Conservation (phyloP, 345 rosid genomes). For the Populus deltoides region DNA sequence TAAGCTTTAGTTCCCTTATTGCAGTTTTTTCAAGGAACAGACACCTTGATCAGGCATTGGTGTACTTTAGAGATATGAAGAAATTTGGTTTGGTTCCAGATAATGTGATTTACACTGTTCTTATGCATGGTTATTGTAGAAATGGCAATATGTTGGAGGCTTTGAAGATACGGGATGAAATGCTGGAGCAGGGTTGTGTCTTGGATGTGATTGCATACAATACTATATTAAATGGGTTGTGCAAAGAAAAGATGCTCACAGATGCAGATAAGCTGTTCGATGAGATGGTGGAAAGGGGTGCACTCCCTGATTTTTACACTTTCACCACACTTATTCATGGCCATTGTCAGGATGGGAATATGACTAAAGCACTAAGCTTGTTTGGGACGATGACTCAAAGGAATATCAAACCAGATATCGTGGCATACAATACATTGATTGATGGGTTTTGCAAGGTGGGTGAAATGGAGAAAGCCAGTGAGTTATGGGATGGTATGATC, state of each 20-base stretch:
- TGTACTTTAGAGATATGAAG: conserved; percentile 51
- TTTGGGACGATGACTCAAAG: conserved; percentile 54
- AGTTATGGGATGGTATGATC: conserved; percentile 62
- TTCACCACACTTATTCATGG: conserved; percentile 71
- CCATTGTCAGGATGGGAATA: conserved; percentile 73
- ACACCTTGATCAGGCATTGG: conserved; percentile 47
- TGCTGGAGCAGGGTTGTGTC: conserved; percentile 61
- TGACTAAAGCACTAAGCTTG: conserved; percentile 48
- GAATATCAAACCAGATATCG: conserved; percentile 65
- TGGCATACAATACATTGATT: conserved; percentile 71
- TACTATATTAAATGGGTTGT: conserved; percentile 65
- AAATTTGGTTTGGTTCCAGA: conserved; percentile 57
- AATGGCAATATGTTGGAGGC: conserved; percentile 55
- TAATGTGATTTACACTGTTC: conserved; percentile 64
- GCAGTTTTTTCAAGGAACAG: conserved; percentile 48
- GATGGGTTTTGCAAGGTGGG: conserved; percentile 77
- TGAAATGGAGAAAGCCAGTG: conserved; percentile 56
- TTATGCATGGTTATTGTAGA: conserved; percentile 71
- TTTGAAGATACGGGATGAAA: conserved; percentile 60
- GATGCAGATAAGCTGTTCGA: conserved; percentile 63
- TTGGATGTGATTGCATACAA: conserved; percentile 80
- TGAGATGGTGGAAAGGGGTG: conserved; percentile 63
- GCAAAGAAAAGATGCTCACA: conserved; percentile 58
- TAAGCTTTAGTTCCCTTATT: conserved; percentile 61
- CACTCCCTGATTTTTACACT: conserved; percentile 69